A percentile compares a stretch with the other conserved stretches of the same genome.
Conservation (phyloP, 768 basidiomycete species). For the Cubamyces lactineus region DNA sequence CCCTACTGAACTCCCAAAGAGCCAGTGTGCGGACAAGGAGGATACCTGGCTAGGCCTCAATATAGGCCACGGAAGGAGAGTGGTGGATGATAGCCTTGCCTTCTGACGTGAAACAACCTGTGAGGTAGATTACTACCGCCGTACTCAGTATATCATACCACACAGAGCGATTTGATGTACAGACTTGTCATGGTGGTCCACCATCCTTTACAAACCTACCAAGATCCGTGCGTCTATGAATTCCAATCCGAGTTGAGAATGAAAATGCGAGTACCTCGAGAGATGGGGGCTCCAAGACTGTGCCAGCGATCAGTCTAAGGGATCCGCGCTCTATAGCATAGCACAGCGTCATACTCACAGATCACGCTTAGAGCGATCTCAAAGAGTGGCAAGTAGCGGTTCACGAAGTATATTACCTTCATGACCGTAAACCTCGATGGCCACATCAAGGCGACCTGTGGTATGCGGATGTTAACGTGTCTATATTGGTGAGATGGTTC, state of each 20-base stretch:
- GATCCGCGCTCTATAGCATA: too few relatives aligned
- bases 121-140: neutral
- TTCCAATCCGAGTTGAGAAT: neutral
- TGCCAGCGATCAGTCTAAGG: too few relatives aligned
- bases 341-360: neutral
- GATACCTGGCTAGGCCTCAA: too few relatives aligned
- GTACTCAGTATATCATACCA: too few relatives aligned
- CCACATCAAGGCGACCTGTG: too few relatives aligned
- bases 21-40: too few relatives aligned
- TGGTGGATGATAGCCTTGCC: neutral
- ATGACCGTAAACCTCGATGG: too few relatives aligned
- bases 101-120: neutral
- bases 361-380: neutral
- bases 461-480: too few relatives aligned
- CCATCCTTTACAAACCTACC: neutral
- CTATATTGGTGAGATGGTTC: too few relatives aligned
- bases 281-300: neutral
- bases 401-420: constrained; percentile 2
- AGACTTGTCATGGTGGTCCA: neutral
- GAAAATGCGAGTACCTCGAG: neutral
- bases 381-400: constrained; percentile 9
- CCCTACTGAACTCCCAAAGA: too few relatives aligned
- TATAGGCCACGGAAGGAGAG: too few relatives aligned
- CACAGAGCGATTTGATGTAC: neutral
- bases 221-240: too few relatives aligned